Evolutionary conservation across 371 early-diverging fungal species (phyloP), one percentile per base, ranked within the genome.

Genomic region (Mortierella sp.): DNA sequence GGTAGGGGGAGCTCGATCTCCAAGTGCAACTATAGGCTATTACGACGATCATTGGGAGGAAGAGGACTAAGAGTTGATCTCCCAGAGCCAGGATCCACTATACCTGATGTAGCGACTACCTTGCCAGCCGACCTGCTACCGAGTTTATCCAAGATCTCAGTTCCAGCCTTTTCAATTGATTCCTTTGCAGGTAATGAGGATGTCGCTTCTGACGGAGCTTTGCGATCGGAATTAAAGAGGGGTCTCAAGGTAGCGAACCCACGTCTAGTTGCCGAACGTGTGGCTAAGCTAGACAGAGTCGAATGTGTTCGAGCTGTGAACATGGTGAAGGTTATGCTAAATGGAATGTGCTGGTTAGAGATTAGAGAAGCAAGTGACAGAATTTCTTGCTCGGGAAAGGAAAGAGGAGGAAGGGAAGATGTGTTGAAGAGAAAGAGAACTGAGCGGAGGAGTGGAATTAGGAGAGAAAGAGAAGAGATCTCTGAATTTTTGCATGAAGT

Each of bases 61-160:
- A 31, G 34, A n/a, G 37, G 26, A 42, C 7, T 34, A 17, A 32
- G 5, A 19, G 31, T 35, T 15, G 2, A 40, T 53, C 26, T 47
- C 5, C 17, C 7, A 47, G 47, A 47, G 47, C 2, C n/a, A 47
- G n/a, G n/a, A 47, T 8, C 12, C 28, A 53, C 28, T 17, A 13
- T 69, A 78, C 78, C 73, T 58, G 58, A 56, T 17, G 73, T 64
- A 17, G 63, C 73, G n/a, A 78, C 62, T 5, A 72, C 40, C 12
- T 28, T 72, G 17, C 78, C 78, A 2, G 78, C 45, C 8, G 68
- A 61, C 9, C 40, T 78, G 55, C 69, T 72, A 2, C 78, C 78
- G 26, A 78, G 66, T 54, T 66, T 68, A 43, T 72, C 69, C 19
- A 72, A 42, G 17, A 78, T 62, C 6, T 78, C 73, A 23, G 61